Evolutionary conservation across 1,284 basidiomycete genomes (phyloP), one percentile per base, ranked within the genome.

Genomic region (Irpex lacteus): DNA sequence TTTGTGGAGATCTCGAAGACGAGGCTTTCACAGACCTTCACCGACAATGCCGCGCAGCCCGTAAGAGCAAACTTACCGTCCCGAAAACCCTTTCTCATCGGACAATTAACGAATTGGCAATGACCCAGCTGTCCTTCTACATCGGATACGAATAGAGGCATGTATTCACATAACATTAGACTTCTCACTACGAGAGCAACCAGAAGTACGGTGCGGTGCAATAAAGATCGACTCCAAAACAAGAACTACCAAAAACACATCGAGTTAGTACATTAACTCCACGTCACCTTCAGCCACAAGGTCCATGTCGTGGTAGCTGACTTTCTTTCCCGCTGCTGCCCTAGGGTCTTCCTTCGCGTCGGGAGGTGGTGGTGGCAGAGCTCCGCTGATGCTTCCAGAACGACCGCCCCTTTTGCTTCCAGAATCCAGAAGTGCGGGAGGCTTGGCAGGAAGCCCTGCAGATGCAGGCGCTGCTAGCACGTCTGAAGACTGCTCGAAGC

Each of bases 231-330:
- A 64, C 54, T 64, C 63, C 32, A 58, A 59, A 59, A 61, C 52
- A 60, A 62, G 50, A 54, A 59, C 67, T 64, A 58, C 68, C 9
- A 56, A 72, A 60, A 69, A 72, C 71, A 75, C 70, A 71, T 47
- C 56, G 19, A 59, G 21, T 85, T 79, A 91, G 75, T 91, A 91
- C 70, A 82, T 86, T 78, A 92, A 77, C 76, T 92, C 91, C 66
- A 94, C 86, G 73, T 94, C 91, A 21, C 92, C 91, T 82, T 94
- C 91, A 38, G 91, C 91, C 67, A 94, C 92, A 72, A 90, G 78
- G 77, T 94, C 91, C 89, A 94, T 93, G 75, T 94, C 92, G 73
- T 94, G 89, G 72, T 94, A 94, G 77, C 91, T 93, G 64, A 94
- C 85, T 75, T 91, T 85, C 78, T 85, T 87, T 32, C 92, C 91